Conservation (phyloP, 2,329 filamentous ascomycete genomes). For the Fusarium dimerum region DNA sequence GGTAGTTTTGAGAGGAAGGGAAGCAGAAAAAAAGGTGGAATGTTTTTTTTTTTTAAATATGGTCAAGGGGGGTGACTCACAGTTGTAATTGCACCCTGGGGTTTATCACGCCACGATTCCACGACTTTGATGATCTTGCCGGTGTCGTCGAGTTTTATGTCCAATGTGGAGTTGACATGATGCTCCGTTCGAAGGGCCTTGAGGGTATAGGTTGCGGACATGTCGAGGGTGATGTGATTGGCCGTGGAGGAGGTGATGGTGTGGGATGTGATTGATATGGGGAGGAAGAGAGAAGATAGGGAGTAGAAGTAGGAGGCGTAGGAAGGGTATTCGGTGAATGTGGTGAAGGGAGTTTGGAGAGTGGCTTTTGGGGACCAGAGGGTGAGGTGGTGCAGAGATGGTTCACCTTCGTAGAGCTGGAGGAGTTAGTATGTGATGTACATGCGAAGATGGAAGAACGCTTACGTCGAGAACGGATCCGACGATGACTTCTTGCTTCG, state of each 20-base stretch:
- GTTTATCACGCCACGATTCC: slow-evolving; percentile 40
- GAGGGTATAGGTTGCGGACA: slow-evolving; percentile 39
- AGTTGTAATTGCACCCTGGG: slow-evolving; percentile 35
- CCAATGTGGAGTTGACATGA: slow-evolving; percentile 46
- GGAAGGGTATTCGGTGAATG: slow-evolving; percentile 55
- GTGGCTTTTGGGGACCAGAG: slow-evolving; percentile 60
- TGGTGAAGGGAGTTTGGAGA: slow-evolving; percentile 61
- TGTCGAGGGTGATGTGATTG: slow-evolving; percentile 60
- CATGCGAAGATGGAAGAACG: not conserved
- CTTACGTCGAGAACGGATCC: slow-evolving; percentile 5
- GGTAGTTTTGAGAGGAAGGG: not conserved
- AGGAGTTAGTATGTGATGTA: not conserved
- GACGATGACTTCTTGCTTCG: slow-evolving; percentile 3
- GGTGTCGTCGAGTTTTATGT: slow-evolving; percentile 34
- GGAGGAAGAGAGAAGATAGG: slow-evolving; percentile 56
- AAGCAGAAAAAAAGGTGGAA: not conserved
- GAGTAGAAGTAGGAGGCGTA: slow-evolving; percentile 57
- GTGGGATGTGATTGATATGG: slow-evolving; percentile 51
- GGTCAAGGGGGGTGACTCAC: slow-evolving; percentile 28
- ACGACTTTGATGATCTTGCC: slow-evolving; percentile 38
- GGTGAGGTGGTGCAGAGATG: slow-evolving; percentile 57
- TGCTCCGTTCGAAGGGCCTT: slow-evolving; percentile 46
- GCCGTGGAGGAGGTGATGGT: slow-evolving; percentile 50
- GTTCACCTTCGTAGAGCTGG: slow-evolving; percentile 60
- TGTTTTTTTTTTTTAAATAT: too few species aligned